Evolutionary conservation across 352 stramenopile genomes (phyloP).

Genomic region (Phytophthora aleatoria): DNA sequence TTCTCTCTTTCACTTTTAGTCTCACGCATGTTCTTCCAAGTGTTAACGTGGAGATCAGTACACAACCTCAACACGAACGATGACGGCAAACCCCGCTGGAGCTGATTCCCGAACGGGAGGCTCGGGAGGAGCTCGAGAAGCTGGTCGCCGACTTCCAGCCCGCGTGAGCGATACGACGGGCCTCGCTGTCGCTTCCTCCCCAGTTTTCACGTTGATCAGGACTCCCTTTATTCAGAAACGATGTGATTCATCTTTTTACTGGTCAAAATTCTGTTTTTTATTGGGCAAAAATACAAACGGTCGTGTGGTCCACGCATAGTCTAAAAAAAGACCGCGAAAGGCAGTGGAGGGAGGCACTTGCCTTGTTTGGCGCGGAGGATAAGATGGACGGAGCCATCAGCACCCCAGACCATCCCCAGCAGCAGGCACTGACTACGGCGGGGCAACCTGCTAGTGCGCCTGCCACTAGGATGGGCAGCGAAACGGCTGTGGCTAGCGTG

Average conservation of each 20-base stretch:
- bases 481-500: neutral
- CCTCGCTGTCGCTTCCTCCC: neutral
- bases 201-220: too few relatives aligned
- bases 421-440: neutral
- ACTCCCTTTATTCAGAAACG: too few relatives aligned
- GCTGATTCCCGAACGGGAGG: neutral
- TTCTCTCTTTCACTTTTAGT: too few relatives aligned
- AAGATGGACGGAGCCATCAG: slow-evolving; percentile 18
- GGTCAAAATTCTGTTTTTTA: neutral
- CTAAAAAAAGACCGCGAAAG: slow-evolving; percentile 16
- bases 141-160: neutral
- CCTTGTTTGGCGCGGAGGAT: slow-evolving; percentile 22
- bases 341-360: slow-evolving; percentile 14
- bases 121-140: neutral
- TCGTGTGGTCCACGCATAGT: neutral
- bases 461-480: neutral
- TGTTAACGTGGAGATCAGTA: too few relatives aligned
- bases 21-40: too few relatives aligned
- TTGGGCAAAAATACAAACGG: too few relatives aligned
- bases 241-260: neutral
- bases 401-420: neutral
- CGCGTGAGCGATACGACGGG: neutral
- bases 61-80: neutral
- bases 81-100: neutral
- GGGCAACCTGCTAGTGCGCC: neutral